A percentile compares a stretch with the other conserved stretches of the same genome.
Conservation (phyloP, 495 filamentous ascomycete species). For the Cercophora scortea region DNA sequence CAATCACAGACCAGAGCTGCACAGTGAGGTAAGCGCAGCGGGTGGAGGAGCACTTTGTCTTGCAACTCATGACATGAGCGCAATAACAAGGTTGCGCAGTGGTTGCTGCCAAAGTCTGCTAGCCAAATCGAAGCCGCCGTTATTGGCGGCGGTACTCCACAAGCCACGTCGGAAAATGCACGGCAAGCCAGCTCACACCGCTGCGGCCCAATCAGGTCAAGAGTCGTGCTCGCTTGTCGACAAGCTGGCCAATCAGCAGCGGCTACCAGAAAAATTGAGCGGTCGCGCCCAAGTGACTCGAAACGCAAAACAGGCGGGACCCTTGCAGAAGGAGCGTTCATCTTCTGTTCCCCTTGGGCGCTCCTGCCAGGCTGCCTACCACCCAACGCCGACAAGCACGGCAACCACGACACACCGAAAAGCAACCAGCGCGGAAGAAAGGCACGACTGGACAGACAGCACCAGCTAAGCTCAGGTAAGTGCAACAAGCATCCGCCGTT, state of each 20-base stretch:
- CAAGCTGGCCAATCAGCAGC: slow-evolving; percentile 13
- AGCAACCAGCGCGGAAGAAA: too few species aligned
- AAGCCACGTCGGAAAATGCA: background rate
- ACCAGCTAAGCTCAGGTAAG: too few species aligned
- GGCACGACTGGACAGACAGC: too few species aligned
- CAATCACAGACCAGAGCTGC: slow-evolving; percentile 12
- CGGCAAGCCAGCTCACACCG: slow-evolving; percentile 13
- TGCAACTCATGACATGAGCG: background rate
- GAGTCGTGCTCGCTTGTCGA: slow-evolving; percentile 10
- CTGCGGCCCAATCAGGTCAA: slow-evolving; percentile 18
- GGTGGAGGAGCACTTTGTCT: background rate
- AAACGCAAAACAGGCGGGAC: slow-evolving; percentile 6
- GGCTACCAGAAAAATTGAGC: slow-evolving; percentile 7
- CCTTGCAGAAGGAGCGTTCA: slow-evolving; percentile 2
- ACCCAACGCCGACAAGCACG: too few species aligned
- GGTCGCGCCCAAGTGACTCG: slow-evolving; percentile 14
- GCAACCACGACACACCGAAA: too few species aligned
- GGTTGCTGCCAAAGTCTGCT: background rate
- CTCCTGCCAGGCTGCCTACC: too few species aligned
- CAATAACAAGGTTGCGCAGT: background rate
- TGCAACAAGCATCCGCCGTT: too few species aligned
- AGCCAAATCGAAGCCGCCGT: background rate
- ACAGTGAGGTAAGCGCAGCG: slow-evolving; percentile 17
- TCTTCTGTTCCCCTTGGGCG: too few species aligned
- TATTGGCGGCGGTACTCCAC: background rate